These are phyloP conservation scores for Xylaria hypoxylon DNA, from an alignment of 2,329 filamentous ascomycete species.

Conservation along the genomic window DNA sequence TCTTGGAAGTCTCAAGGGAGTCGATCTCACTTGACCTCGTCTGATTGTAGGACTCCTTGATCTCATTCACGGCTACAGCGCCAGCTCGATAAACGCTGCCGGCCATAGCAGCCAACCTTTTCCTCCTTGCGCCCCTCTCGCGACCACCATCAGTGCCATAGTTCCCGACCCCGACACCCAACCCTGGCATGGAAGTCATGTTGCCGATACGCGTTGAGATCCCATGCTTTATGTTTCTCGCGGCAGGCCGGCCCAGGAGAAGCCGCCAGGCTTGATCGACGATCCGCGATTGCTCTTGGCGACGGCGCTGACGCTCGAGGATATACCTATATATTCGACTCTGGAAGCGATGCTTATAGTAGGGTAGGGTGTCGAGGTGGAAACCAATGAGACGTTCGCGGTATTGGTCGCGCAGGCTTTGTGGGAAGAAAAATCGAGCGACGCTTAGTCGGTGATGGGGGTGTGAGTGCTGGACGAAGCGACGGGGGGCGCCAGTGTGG, in stretches of 20 bases:
- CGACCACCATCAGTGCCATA: conserved; percentile 55
- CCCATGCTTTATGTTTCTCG: conserved; percentile 52
- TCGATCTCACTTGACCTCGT: conserved; percentile 58
- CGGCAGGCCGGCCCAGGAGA: conserved; percentile 55
- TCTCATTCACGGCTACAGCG: conserved; percentile 68
- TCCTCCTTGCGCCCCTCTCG: conserved; percentile 78
- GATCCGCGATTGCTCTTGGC: conserved; percentile 61
- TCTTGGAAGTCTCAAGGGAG: conserved; percentile 50
- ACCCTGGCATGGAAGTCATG: conserved; percentile 51
- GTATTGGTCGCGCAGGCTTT: conserved; percentile 69
- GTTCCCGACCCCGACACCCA: conserved; percentile 52
- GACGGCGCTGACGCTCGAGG: conserved; percentile 70
- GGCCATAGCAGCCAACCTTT: conserved; percentile 77
- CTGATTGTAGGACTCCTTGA: conserved; percentile 69
- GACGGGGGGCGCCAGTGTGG: conserved; percentile 60
- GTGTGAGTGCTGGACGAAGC: conserved; percentile 53
- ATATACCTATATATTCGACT: conserved; percentile 81
- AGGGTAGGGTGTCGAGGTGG: conserved; percentile 79
- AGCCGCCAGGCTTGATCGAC: conserved; percentile 61
- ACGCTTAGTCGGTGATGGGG: conserved; percentile 62
- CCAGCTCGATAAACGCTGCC: conserved; percentile 68
- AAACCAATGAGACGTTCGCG: conserved; percentile 76
- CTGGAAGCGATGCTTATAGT: conserved; percentile 77
- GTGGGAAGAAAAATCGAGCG: conserved; percentile 77
- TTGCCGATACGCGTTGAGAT: conserved; percentile 42